Base-by-base conservation (phyloP, 495 filamentous ascomycete species). In the Neurospora tetrasperma region DNA sequence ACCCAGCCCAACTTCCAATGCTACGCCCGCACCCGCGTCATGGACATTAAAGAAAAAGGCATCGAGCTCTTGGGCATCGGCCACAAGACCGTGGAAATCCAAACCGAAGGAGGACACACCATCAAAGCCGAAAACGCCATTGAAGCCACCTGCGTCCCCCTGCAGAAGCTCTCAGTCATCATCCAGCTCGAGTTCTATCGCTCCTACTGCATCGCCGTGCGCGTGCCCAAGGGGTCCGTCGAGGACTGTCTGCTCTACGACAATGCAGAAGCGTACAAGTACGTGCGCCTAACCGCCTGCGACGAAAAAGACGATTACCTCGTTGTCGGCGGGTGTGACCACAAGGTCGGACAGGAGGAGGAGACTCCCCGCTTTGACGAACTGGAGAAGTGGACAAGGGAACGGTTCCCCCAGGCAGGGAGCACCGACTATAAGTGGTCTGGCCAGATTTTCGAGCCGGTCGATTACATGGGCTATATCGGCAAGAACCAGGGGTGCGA, bases 341-440 rank as follows among this genome's bases (percentile, higher is more conserved):
- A 90, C 81, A 88, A 88, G 77, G 88, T 89, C 42, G 87, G 88
- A 0, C 86, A 89, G 73, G 86, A 87, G 43, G 83, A 82, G 16
- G 82, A 82, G 9, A 70, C 68, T 2, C 75, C 75, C 5, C 81
- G 83, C 35, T 87, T 83, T 59, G 78, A 79, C 0, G 83, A 85
- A 73, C 82, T 89, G 3, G 87, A 85, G 73, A 72, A 69, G 2
- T 89, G 88, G 87, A 82, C 83, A 9, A 82, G 86, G 14, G 81
- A 83, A 71, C 82, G 88, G 40, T 89, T 89, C 77, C 80, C 88
- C 0, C 78, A 84, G 69, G 85, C 83, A 1, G 82, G 83, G 2
- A 73, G 72, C 5, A 80, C 83, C 4, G 88, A 88, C 71, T 89
- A 88, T 78, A 76, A 78, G 68, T 89, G 87, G 87, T 84, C 82